Evolutionary conservation across 257 asterid genomes (phyloP).

Genomic region (Verbascum thapsus): DNA sequence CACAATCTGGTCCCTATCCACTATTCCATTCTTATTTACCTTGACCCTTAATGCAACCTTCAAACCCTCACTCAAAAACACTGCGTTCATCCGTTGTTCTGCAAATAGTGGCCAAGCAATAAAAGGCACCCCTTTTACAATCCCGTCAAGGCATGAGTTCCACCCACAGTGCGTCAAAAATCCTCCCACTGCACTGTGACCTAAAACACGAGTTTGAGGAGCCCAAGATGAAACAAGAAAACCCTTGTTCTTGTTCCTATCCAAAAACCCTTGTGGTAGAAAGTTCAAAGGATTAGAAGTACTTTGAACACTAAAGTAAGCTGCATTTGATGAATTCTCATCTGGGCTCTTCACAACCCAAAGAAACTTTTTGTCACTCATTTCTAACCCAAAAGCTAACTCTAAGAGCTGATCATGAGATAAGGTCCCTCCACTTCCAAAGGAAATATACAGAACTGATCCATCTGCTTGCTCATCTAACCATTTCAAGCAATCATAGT

Average conservation of each 20-base stretch:
- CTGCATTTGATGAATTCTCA: neutral
- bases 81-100: constrained; percentile 49
- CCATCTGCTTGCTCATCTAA: neutral
- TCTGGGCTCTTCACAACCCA: constrained; percentile 26
- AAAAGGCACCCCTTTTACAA: constrained; percentile 46
- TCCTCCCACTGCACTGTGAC: neutral
- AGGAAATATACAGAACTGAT: constrained; percentile 17
- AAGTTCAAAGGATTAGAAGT: too few relatives aligned
- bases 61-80: constrained; percentile 32
- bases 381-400: constrained; percentile 12
- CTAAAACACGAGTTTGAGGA: neutral
- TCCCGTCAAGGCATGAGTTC: constrained; percentile 35
- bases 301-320: neutral
- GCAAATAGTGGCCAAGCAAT: constrained; percentile 52
- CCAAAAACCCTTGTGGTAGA: too few relatives aligned
- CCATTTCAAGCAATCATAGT: constrained; percentile 14
- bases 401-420: constrained; percentile 5
- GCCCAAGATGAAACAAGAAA: constrained; percentile 1
- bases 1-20: constrained; percentile 33
- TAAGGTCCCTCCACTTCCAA: constrained; percentile 24
- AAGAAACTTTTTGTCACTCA: neutral
- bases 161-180: constrained; percentile 18
- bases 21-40: constrained; percentile 31
- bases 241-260: too few relatives aligned
- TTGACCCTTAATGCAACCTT: constrained; percentile 40